Conservation (phyloP, 1,284 basidiomycete species). For the Inonotus hispidus region DNA sequence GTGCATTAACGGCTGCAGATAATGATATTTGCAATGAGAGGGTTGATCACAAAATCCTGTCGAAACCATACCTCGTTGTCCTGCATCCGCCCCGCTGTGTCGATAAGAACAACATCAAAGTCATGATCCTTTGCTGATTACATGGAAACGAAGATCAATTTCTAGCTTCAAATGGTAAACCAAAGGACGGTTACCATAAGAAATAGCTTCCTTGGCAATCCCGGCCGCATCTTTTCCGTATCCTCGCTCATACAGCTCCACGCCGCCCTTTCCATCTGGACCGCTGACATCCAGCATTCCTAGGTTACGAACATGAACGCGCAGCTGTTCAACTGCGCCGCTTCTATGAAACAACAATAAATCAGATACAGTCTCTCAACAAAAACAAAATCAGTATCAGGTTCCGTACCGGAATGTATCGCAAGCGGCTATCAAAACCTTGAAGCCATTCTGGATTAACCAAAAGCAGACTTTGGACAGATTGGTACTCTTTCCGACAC, state of each 20-base stretch:
- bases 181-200: slow-evolving; percentile 58
- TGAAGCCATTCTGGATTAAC: slow-evolving; percentile 92
- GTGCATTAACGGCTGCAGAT: slow-evolving; percentile 82
- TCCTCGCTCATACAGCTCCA: slow-evolving; percentile 94
- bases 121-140: slow-evolving; percentile 71
- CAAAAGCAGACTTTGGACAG: slow-evolving; percentile 98
- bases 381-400: neutral
- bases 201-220: slow-evolving; percentile 93
- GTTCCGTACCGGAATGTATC: slow-evolving; percentile 84
- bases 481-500: slow-evolving; percentile 98
- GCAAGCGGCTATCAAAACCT: slow-evolving; percentile 96
- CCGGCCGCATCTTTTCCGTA: slow-evolving; percentile 99
- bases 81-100: slow-evolving; percentile 98
- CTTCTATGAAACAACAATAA: slow-evolving; percentile 43
- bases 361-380: neutral
- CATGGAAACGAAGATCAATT: neutral
- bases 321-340: slow-evolving; percentile 96
- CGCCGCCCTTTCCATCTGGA: slow-evolving; percentile 65
- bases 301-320: slow-evolving; percentile 94
- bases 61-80: slow-evolving; percentile 79
- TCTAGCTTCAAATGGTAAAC: neutral
- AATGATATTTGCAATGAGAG: slow-evolving; percentile 5
- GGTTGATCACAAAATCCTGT: neutral
- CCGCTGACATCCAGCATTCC: slow-evolving; percentile 79
- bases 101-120: slow-evolving; percentile 93